Percentiles rank a stretch among this genome's conserved stretches.
These are phyloP conservation scores for Penicillium glabrum DNA, from an alignment of 2,329 filamentous ascomycete genomes.

Conservation along the genomic window DNA sequence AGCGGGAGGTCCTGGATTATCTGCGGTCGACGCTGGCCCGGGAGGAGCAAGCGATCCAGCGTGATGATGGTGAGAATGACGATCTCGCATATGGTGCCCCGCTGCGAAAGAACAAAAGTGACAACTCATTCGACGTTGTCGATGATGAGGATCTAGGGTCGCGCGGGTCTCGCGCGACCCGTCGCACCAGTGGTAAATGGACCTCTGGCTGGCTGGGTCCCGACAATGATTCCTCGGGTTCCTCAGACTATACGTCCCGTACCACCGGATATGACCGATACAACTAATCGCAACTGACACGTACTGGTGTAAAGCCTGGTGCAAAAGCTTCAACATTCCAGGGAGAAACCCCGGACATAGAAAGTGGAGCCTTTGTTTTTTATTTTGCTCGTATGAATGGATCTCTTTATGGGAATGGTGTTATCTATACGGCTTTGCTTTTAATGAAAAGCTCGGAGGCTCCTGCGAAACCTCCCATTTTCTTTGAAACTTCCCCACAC, in stretches of 20 bases:
- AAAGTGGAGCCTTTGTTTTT: neutral
- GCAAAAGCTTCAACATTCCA: neutral
- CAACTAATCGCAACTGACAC: neutral
- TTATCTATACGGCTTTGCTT: neutral
- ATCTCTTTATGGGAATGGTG: neutral
- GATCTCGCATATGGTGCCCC: slow-evolving; percentile 43
- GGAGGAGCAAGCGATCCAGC: slow-evolving; percentile 66
- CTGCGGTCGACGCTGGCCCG: slow-evolving; percentile 76
- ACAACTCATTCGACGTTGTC: slow-evolving; percentile 86
- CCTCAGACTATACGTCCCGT: slow-evolving; percentile 30
- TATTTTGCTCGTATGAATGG: neutral
- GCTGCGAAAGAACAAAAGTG: slow-evolving; percentile 78
- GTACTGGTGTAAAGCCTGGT: neutral
- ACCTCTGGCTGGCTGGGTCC: slow-evolving; percentile 33
- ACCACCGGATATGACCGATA: slow-evolving; percentile 24
- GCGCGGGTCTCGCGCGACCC: slow-evolving; percentile 26
- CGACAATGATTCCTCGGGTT: slow-evolving; percentile 25
- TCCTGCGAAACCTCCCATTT: neutral
- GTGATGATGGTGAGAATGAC: slow-evolving; percentile 29
- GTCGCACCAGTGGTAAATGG: slow-evolving; percentile 28
- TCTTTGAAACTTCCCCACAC: neutral
- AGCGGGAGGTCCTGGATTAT: slow-evolving; percentile 73
- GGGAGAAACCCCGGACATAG: neutral
- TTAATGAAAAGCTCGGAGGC: neutral
- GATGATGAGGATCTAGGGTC: slow-evolving; percentile 64